These are phyloP conservation scores for Leishmania gerbilli DNA, from an alignment of 208 protist genomes.

Conservation along the genomic window DNA sequence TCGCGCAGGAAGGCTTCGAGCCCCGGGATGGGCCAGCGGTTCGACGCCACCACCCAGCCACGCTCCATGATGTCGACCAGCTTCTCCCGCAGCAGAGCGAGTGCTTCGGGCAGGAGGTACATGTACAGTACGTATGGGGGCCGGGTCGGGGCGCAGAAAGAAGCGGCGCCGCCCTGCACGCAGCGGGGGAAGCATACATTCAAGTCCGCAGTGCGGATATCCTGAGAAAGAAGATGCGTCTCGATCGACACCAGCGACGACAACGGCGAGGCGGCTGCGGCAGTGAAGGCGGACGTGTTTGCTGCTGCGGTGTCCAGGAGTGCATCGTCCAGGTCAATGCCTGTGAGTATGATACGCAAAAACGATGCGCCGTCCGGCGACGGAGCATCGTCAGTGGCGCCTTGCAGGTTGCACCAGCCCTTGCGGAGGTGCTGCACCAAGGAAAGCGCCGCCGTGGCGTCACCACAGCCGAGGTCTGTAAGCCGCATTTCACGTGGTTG, in stretches of 20 bases:
- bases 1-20: constrained; percentile 29
- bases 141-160: not conserved
- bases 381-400: not conserved
- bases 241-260: constrained; percentile 25
- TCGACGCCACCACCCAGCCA: constrained; percentile 56
- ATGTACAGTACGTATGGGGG: constrained; percentile 54
- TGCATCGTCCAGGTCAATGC: constrained; percentile 68
- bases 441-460: constrained; percentile 49
- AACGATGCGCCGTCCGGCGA: not conserved
- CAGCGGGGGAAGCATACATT: constrained; percentile 37
- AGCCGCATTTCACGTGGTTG: constrained; percentile 32
- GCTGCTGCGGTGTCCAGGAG: constrained; percentile 41
- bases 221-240: constrained; percentile 34
- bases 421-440: constrained; percentile 28
- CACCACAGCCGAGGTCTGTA: constrained; percentile 74
- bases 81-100: constrained; percentile 44
- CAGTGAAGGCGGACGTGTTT: constrained; percentile 3
- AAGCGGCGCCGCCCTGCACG: not conserved
- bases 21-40: constrained; percentile 60
- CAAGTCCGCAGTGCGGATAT: constrained; percentile 40
- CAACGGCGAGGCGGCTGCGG: not conserved
- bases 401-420: constrained; percentile 25
- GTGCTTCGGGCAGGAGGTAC: constrained; percentile 71
- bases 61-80: constrained; percentile 41
- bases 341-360: constrained; percentile 22